phyloP scores from a whole-genome alignment of 257 asterid species.

The Gentiana straminea region DNA sequence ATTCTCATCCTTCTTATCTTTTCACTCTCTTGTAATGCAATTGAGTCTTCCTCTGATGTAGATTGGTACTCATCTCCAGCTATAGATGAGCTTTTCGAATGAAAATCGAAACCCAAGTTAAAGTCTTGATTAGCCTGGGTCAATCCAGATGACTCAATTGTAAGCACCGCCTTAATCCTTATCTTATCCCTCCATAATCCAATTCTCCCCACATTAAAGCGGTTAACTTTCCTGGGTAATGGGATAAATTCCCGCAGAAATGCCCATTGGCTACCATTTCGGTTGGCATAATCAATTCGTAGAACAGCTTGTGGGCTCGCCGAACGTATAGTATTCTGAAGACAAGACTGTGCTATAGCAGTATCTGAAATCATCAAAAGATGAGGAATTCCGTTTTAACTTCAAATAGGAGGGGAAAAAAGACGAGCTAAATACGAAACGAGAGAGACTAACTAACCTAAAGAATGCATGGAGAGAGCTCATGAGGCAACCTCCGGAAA shows the following conservation, averaged over 20 bases:
- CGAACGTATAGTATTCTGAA: slow-evolving; percentile 34
- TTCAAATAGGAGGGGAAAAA: background rate
- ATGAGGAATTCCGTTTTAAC: background rate
- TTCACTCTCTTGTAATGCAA: slow-evolving; percentile 55
- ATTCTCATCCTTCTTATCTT: slow-evolving; percentile 83
- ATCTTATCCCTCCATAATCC: slow-evolving; percentile 34
- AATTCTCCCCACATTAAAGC: slow-evolving; percentile 22
- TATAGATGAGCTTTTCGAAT: slow-evolving; percentile 24
- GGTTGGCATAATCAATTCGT: slow-evolving; percentile 18
- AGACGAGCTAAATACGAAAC: background rate
- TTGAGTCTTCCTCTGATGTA: slow-evolving; percentile 30
- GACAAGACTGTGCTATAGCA: slow-evolving; percentile 69
- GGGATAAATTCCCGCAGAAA: slow-evolving; percentile 30
- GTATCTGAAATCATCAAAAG: slow-evolving; percentile 46
- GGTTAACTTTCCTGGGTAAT: slow-evolving; percentile 20
- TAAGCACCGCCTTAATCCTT: slow-evolving; percentile 56
- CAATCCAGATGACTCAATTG: slow-evolving; percentile 40
- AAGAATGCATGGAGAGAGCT: slow-evolving; percentile 85
- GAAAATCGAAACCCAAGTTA: slow-evolving; percentile 31
- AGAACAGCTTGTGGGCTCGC: slow-evolving; percentile 33
- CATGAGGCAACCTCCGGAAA: slow-evolving; percentile 50
- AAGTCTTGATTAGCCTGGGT: slow-evolving; percentile 23
- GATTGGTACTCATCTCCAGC: slow-evolving; percentile 17
- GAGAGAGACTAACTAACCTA: slow-evolving; percentile 33
- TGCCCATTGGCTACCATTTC: slow-evolving; percentile 38